Base-by-base conservation (phyloP, 1,139 yeast genomes). In the Blastobotrys apis region DNA sequence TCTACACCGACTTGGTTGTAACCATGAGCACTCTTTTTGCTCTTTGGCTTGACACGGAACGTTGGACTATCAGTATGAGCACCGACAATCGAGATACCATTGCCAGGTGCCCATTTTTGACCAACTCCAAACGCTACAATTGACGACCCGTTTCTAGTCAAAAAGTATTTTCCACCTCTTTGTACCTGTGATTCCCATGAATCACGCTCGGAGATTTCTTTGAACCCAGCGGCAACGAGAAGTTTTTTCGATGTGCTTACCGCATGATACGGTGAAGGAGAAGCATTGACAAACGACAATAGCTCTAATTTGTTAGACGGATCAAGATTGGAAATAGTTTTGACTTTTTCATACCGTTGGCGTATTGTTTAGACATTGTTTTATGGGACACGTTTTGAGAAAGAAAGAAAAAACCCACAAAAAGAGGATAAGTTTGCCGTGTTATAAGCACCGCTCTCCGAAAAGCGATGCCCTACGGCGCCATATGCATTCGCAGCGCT, bases 51-150 rank as follows among this genome's bases (percentile, higher is more conserved):
- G 56, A 92, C 79, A 57, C 95, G 56, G 41, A 90, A 72, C 42
- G 87, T 81, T n/a, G 98, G 98, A 8, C 95, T 84, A 63, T 92
- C 98, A 0, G 96, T 87, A 60, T 88, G 97, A 3, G 95, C 95
- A 23, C 97, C 98, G 34, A 88, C 81, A 47, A 92, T 81, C 5
- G 96, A 80, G 49, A 90, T 74, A 16, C 95, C 94, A 54, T 83
- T 80, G 13, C 95, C 95, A n/a, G 86, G 81, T 43, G 65, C 58
- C 78, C 85, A 86, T 46, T 79, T 63, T 12, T 74, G 74, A 40
- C 96, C 96, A 26, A 85, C 79, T 2, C 82, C 79, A 65, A 92
- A 92, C 1, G 96, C 97, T 52, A 90, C 78, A 34, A 92, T 71
- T 1, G 97, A 84, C 3, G 96, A 84, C 22, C 81, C 86, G 61